Conservation (phyloP, 352 stramenopile genomes). For the Pythium biforme region DNA sequence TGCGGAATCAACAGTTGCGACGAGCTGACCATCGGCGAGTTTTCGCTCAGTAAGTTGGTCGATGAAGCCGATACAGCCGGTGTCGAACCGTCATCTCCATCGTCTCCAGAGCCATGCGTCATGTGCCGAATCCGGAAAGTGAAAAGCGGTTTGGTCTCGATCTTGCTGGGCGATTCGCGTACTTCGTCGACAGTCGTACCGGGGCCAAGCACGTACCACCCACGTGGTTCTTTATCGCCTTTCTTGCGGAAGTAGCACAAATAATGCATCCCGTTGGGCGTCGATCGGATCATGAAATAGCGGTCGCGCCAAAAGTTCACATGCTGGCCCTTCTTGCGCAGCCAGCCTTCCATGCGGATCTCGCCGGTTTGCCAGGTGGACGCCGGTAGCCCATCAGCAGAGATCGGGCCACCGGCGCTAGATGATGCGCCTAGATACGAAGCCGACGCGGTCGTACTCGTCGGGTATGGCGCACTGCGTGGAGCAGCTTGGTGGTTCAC, state of each 20-base stretch:
- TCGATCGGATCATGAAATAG: slow-evolving; percentile 89
- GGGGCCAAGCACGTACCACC: slow-evolving; percentile 77
- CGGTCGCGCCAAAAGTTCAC: slow-evolving; percentile 84
- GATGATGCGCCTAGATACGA: slow-evolving; percentile 16
- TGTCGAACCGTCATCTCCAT: slow-evolving; percentile 35
- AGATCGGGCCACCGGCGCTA: slow-evolving; percentile 1
- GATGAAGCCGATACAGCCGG: slow-evolving; percentile 17
- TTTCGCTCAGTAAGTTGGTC: slow-evolving; percentile 17
- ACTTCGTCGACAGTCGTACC: slow-evolving; percentile 85
- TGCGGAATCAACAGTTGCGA: slow-evolving; percentile 24
- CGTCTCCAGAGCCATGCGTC: slow-evolving; percentile 52
- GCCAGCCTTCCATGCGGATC: slow-evolving; percentile 85
- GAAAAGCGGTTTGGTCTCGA: slow-evolving; percentile 86
- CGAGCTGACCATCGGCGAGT: slow-evolving; percentile 33
- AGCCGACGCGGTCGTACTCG: slow-evolving; percentile 14
- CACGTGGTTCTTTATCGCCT: slow-evolving; percentile 78
- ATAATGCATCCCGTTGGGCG: slow-evolving; percentile 72
- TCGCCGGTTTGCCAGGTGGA: slow-evolving; percentile 38
- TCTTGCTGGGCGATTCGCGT: slow-evolving; percentile 80
- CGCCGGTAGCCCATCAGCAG: slow-evolving; percentile 4
- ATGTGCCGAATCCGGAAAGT: slow-evolving; percentile 78
- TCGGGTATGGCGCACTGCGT: slow-evolving; percentile 3
- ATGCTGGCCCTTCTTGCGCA: slow-evolving; percentile 85
- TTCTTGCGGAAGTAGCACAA: slow-evolving; percentile 86
- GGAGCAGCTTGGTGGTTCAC: neutral